Percentiles rank a stretch among this genome's conserved stretches.
Evolutionary conservation across 2,329 filamentous ascomycete genomes (phyloP).

Genomic region (Onygenales sp.): DNA sequence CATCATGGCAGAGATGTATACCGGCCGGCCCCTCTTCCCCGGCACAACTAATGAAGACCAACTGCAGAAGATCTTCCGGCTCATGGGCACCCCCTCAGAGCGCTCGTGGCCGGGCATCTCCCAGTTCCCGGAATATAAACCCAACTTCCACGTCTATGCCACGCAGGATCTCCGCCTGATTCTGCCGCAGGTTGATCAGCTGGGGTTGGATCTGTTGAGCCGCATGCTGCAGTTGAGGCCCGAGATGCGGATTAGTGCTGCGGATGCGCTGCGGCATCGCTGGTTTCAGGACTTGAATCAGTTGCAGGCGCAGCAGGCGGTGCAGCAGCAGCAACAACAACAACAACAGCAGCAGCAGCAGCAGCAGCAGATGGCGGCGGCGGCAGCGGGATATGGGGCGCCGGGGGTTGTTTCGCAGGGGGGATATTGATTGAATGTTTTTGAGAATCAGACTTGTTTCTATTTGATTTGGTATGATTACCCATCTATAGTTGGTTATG

Average conservation of each 20-base stretch:
- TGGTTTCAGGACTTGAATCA: conserved; percentile 72
- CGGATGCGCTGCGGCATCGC: conserved; percentile 76
- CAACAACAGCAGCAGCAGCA: conserved; percentile 19
- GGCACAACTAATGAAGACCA: conserved; percentile 98
- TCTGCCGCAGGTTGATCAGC: conserved; percentile 77
- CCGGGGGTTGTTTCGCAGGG: conserved; percentile 22
- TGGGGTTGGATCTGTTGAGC: conserved; percentile 77
- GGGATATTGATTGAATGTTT: conserved; percentile 7
- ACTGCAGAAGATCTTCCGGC: conserved; percentile 89
- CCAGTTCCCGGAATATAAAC: conserved; percentile 95
- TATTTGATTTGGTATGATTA: too few species aligned
- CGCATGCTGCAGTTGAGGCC: conserved; percentile 89
- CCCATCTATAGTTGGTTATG: too few species aligned
- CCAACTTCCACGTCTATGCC: conserved; percentile 85
- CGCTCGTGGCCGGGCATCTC: conserved; percentile 92
- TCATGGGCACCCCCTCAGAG: conserved; percentile 97
- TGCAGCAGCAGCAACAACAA: conserved; percentile 29
- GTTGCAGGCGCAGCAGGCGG: conserved; percentile 37
- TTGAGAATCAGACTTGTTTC: background rate
- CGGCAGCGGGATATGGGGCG: conserved; percentile 27
- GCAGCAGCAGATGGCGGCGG: conserved; percentile 21
- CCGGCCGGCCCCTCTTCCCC: conserved; percentile 86
- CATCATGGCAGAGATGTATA: conserved; percentile 99
- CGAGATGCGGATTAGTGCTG: conserved; percentile 80
- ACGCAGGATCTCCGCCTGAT: conserved; percentile 84